These are phyloP conservation scores for Inga laurina DNA, from an alignment of 306 rosid species.

Conservation along the genomic window DNA sequence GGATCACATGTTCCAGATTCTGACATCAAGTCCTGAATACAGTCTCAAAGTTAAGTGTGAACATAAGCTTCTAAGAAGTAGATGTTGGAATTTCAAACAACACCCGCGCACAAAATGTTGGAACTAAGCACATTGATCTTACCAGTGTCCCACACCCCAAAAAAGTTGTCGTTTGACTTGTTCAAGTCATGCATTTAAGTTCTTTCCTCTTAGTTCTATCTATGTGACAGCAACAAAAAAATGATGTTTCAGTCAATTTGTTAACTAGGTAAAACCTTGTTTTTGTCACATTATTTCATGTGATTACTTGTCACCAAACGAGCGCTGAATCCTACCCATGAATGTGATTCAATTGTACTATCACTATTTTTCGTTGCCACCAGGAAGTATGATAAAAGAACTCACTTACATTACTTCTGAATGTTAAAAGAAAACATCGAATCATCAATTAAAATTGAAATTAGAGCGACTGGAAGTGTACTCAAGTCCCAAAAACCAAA, in stretches of 20 bases:
- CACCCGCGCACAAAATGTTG: background rate
- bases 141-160: background rate
- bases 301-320: background rate
- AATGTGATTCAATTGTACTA: background rate
- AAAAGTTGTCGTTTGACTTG: background rate
- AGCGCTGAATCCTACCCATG: background rate
- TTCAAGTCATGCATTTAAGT: background rate
- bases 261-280: background rate
- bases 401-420: background rate
- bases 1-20: constrained; percentile 83
- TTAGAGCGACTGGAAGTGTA: background rate
- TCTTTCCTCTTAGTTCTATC: background rate
- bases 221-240: background rate
- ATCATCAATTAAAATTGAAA: background rate
- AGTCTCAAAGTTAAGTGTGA: constrained; percentile 32
- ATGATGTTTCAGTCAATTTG: background rate
- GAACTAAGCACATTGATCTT: background rate
- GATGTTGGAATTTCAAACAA: constrained; percentile 4
- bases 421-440: background rate
- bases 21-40: constrained; percentile 53
- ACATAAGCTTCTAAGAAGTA: constrained; percentile 16
- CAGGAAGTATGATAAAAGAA: background rate
- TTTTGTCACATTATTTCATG: background rate
- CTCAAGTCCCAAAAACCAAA: background rate
- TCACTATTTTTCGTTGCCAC: background rate